Percentiles rank a stretch among this genome's conserved stretches.
These are phyloP conservation scores for Theileria annulata DNA, from an alignment of 169 alveolate species.

Conservation along the genomic window DNA sequence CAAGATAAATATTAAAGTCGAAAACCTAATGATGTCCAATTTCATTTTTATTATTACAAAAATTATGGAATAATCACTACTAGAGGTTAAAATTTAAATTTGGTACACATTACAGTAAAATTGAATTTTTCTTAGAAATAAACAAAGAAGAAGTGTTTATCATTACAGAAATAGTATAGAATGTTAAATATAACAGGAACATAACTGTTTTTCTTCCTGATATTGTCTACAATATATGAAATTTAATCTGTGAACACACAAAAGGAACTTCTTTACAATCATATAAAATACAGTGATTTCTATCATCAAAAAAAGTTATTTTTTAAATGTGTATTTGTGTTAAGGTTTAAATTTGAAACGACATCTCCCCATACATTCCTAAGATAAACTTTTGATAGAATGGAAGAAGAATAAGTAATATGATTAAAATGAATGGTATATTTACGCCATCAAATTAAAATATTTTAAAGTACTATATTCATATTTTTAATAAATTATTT, in stretches of 20 bases:
- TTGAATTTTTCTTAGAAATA: neutral
- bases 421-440: neutral
- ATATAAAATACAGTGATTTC: neutral
- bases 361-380: constrained; percentile 8
- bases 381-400: neutral
- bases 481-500: no score
- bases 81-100: neutral
- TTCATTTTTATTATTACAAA: neutral
- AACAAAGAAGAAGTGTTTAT: neutral
- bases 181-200: neutral
- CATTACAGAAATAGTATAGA: neutral
- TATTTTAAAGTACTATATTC: neutral
- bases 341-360: neutral
- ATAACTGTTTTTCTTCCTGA: neutral
- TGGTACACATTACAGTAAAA: neutral
- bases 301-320: neutral
- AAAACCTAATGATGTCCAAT: neutral
- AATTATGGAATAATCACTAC: neutral
- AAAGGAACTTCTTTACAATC: neutral
- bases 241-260: neutral
- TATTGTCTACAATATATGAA: neutral
- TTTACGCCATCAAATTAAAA: neutral
- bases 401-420: neutral
- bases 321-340: constrained; percentile 1
- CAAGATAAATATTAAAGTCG: neutral